phyloP scores from a whole-genome alignment of 495 filamentous ascomycete genomes.

The Talaromyces adpressus region DNA sequence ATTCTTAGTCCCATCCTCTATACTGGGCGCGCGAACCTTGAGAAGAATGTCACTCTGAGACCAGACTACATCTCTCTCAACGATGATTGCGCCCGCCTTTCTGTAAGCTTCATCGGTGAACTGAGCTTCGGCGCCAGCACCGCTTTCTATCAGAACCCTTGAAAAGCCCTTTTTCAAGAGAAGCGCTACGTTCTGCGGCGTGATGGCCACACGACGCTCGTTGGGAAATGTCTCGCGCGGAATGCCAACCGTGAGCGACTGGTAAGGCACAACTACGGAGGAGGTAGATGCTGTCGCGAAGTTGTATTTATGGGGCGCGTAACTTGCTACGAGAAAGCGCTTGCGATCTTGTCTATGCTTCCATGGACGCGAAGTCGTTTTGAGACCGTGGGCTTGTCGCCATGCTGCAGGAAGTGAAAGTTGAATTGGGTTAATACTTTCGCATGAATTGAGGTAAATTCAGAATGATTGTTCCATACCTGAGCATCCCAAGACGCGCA shows the following conservation, averaged over 20 bases:
- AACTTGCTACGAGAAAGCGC: background rate
- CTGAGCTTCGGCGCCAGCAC: constrained; percentile 66
- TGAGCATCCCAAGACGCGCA: background rate
- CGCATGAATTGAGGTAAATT: background rate
- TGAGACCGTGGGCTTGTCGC: background rate
- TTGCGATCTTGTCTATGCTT: background rate
- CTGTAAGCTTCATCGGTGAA: constrained; percentile 66
- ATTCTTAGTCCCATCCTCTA: constrained; percentile 34
- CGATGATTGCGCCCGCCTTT: constrained; percentile 63
- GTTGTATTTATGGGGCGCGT: background rate
- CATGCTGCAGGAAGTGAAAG: background rate
- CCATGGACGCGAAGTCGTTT: background rate
- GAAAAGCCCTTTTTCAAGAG: constrained; percentile 73
- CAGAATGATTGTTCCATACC: background rate
- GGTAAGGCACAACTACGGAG: constrained; percentile 43
- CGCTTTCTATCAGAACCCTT: constrained; percentile 64
- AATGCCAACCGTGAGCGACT: constrained; percentile 60
- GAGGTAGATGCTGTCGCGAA: constrained; percentile 3
- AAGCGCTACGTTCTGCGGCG: constrained; percentile 68
- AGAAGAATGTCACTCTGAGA: constrained; percentile 64
- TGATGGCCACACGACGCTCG: constrained; percentile 73
- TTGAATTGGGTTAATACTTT: background rate
- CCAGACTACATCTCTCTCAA: constrained; percentile 57
- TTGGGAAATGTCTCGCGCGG: constrained; percentile 62
- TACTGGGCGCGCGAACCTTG: constrained; percentile 66